Evolutionary conservation across 257 asterid species (phyloP).

Genomic region (Nyctanthes arbortristis): DNA sequence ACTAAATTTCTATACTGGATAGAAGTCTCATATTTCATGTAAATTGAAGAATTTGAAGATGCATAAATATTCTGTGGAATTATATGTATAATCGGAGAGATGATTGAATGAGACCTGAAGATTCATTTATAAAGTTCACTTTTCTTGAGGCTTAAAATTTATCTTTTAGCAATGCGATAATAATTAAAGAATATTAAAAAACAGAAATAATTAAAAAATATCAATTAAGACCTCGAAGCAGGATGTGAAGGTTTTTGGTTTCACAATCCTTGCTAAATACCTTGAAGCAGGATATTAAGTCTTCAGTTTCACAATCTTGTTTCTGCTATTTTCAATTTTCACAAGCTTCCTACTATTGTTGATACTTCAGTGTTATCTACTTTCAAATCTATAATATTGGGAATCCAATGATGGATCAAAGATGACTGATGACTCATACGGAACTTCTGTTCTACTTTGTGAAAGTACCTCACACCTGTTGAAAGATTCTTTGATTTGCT

Average conservation of each 20-base stretch:
- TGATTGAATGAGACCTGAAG: not conserved
- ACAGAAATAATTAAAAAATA: too few relatives aligned
- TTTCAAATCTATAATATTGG: too few relatives aligned
- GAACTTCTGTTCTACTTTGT: too few relatives aligned
- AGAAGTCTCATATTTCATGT: too few relatives aligned
- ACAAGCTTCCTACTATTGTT: not conserved
- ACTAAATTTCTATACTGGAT: constrained; percentile 1
- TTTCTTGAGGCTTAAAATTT: not conserved
- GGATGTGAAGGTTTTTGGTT: not conserved
- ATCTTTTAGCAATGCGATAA: not conserved
- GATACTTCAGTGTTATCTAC: too few relatives aligned
- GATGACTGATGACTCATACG: too few relatives aligned
- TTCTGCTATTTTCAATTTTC: not conserved
- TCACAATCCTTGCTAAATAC: too few relatives aligned
- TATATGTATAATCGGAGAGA: not conserved
- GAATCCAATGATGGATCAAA: too few relatives aligned
- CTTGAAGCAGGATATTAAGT: too few relatives aligned
- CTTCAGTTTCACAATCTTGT: too few relatives aligned
- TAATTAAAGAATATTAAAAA: not conserved
- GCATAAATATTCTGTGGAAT: not conserved
- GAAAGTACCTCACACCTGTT: too few relatives aligned
- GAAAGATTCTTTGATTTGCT: not conserved
- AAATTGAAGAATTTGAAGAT: not conserved
- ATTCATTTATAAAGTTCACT: not conserved
- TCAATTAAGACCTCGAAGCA: constrained; percentile 11